Evolutionary conservation across 208 protist species (phyloP), one percentile per base, ranked within the genome.

Genomic region (Leishmania amazonensis): DNA sequence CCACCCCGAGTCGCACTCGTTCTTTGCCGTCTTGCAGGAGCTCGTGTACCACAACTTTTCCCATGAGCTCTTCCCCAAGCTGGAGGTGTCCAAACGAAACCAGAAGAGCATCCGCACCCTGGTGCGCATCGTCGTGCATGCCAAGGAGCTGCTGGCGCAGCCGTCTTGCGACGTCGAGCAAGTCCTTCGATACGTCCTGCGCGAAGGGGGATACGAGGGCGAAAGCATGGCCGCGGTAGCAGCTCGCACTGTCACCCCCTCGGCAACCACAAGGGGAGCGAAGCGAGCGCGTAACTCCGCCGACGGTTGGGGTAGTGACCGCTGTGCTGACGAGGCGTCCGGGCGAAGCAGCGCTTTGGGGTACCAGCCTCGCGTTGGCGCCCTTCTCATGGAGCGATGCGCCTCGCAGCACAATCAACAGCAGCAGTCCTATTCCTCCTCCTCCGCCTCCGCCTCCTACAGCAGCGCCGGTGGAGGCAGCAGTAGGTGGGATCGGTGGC

Each of bases 21-120:
- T 87, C 80, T 95, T 89, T 70, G 85, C 83, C 0, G 83, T 95
- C 9, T 78, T 95, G 74, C 85, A 75, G 45, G 87, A 95, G 40
- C 76, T 92, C 21, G 88, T 92, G 24, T 87, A 86, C 80, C 85
- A 88, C 83, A 87, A 90, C 78, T 94, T 92, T 77, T 81, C 83
- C 8, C 54, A 68, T 45, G 84, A 85, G 11, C 68, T 38, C 2
- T 86, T 91, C 31, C 80, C 78, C 4, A 93, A 89, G 81, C 84
- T 85, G 88, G 78, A 82, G 49, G 60, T 89, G 13, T 84, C 87
- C 28, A 91, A 89, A n/a, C 74, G 60, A 57, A 88, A 60, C 40
- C 88, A 92, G 53, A 90, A 92, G 70, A 75, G 70, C 1, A 68
- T 94, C 24, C 87, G 89, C 11, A 67, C 65, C 60, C 21, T 94